These are phyloP conservation scores for Aspergillus sp. DNA, from an alignment of 2,329 filamentous ascomycete species.

Conservation along the genomic window DNA sequence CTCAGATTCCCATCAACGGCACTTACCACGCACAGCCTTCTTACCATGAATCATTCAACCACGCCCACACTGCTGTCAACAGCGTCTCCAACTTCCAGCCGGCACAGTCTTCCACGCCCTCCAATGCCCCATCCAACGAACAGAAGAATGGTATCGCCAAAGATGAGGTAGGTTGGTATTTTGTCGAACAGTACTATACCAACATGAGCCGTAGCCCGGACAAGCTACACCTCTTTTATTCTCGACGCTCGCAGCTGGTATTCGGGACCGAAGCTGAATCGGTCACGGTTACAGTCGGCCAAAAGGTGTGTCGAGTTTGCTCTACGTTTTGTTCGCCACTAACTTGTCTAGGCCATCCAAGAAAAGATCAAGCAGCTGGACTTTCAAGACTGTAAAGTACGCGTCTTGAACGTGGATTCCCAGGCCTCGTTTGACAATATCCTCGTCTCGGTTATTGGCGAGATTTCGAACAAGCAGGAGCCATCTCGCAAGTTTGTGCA, in stretches of 20 bases:
- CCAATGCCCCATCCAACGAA: constrained; percentile 43
- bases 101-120: constrained; percentile 45
- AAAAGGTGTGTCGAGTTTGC: constrained; percentile 63
- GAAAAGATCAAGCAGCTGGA: constrained; percentile 91
- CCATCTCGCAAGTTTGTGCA: constrained; percentile 96
- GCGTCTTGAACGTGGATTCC: constrained; percentile 96
- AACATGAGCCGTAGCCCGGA: constrained; percentile 93
- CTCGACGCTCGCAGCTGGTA: constrained; percentile 93
- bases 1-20: constrained; percentile 48
- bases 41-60: constrained; percentile 44
- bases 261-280: constrained; percentile 90
- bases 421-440: constrained; percentile 93
- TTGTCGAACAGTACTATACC: constrained; percentile 99
- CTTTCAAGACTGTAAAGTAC: constrained; percentile 97
- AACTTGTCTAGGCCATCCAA: constrained; percentile 72
- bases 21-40: constrained; percentile 46
- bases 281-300: constrained; percentile 82
- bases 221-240: constrained; percentile 95
- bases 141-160: constrained; percentile 63
- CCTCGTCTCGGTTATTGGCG: constrained; percentile 96
- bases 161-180: constrained; percentile 98
- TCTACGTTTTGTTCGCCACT: background rate
- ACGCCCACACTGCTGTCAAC: constrained; percentile 39
- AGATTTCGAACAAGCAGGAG: constrained; percentile 91
- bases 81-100: constrained; percentile 44